phyloP scores from a whole-genome alignment of 2,329 filamentous ascomycete species.

The Macrophomina phaseolina region DNA sequence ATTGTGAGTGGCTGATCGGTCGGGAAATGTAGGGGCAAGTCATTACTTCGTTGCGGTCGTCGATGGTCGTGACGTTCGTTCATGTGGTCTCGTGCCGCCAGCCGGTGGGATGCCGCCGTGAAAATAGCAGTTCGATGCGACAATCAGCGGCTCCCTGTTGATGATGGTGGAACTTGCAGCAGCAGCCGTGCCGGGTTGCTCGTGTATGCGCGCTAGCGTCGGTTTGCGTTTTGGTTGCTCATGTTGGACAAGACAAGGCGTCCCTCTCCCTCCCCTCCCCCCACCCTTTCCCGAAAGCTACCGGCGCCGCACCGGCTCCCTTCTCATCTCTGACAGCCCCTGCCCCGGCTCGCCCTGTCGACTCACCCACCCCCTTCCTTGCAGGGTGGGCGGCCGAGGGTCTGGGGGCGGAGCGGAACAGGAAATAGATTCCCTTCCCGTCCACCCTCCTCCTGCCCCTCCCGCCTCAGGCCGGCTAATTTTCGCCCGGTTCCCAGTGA shows the following conservation, averaged over 20 bases:
- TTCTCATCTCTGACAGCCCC: neutral
- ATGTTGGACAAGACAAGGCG: neutral
- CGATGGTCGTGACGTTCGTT: conserved; percentile 1
- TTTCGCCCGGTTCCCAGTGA: neutral
- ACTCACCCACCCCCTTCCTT: conserved; percentile 6
- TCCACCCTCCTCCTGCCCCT: neutral
- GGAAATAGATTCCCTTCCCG: neutral
- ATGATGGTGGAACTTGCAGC: neutral
- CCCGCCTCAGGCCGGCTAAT: neutral
- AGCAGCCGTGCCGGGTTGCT: neutral
- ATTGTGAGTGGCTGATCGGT: neutral
- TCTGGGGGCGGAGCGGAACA: neutral
- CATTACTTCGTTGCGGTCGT: conserved; percentile 7
- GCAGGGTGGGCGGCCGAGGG: neutral
- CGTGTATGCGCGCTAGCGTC: neutral
- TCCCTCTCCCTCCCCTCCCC: neutral
- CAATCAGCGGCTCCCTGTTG: neutral
- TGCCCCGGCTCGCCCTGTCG: neutral
- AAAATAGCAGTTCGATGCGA: neutral
- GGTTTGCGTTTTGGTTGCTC: neutral
- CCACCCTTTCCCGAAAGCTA: neutral
- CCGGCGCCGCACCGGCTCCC: neutral
- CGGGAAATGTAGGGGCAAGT: conserved; percentile 2
- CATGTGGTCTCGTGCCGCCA: neutral
- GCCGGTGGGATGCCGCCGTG: neutral